Conservation (phyloP, 768 basidiomycete genomes). For the Leucosporidium creatinivorum region DNA sequence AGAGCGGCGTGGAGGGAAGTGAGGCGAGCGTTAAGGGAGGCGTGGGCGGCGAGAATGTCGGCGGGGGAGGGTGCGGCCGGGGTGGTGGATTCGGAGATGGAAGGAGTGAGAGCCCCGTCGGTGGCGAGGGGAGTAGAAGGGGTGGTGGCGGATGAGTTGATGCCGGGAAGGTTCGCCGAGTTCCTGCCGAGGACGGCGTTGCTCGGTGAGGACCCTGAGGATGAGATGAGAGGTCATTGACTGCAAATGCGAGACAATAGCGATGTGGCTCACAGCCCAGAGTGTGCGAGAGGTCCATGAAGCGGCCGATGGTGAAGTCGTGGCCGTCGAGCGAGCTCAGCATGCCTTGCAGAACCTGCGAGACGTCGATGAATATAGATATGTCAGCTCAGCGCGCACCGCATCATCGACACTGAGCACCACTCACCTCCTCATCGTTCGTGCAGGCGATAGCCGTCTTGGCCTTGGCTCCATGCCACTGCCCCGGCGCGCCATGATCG, state of each 20-base stretch:
- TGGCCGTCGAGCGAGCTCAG: conserved; percentile 55
- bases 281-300: conserved; percentile 70
- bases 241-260: not conserved
- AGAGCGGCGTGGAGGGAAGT: conserved; percentile 58
- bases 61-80: conserved; percentile 3
- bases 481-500: conserved; percentile 73
- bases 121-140: conserved; percentile 35
- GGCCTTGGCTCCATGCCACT: conserved; percentile 79
- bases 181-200: conserved; percentile 9
- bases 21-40: conserved; percentile 58
- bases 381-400: too few species aligned
- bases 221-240: not conserved
- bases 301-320: conserved; percentile 74
- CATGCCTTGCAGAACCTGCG: conserved; percentile 54
- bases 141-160: conserved; percentile 49
- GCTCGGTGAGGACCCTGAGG: conserved; percentile 33
- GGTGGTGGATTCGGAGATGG: conserved; percentile 14
- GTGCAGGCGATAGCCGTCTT: conserved; percentile 67
- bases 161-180: conserved; percentile 4
- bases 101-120: not conserved
- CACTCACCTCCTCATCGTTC: conserved; percentile 62
- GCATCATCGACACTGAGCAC: too few species aligned
- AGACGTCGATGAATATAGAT: too few species aligned
- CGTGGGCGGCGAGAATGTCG: conserved; percentile 22
- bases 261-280: conserved; percentile 59